Base-by-base conservation (phyloP, 345 rosid genomes). In the Zanthoxylum bungeanum region DNA sequence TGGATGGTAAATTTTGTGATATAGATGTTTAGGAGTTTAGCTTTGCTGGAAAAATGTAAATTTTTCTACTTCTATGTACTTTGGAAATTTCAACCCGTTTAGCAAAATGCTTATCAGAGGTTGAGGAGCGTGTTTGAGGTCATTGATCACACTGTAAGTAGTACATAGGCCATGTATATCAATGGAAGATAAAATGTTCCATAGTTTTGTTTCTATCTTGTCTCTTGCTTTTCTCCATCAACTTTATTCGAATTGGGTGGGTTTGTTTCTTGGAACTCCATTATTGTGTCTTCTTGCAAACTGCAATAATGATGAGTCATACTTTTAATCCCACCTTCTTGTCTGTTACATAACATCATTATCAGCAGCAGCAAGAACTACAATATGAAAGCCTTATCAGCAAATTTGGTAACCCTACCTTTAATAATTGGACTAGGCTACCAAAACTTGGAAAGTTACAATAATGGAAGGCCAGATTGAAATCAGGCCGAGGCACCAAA, bases 1-100 rank as follows among this genome's bases (percentile, higher is more conserved):
- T 91, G 84, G 98, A 90, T 51, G 93, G 93, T 76, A 90, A 86
- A 81, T 93, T 93, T 90, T 93, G 96, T 77, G 89, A 87, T 64
- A 75, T 74, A 60, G 80, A 79, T 73, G 82, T 82, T 22, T 76
- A 60, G 60, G 74, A 31, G 51, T 31, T 60, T 77, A 58, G 74
- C 52, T 60, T 64, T 80, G 60, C 31, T 34, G 60, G 14, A 44
- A 76, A n/a, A 64, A 5, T 80, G 87, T 81, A 81, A 69, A 83
- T 76, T 61, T 66, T 58, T 66, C 76, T 76, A 72, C 76, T 81
- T 75, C 68, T 33, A 65, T 70, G 72, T 36, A 44, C 70, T 67
- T 64, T 68, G 70, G 68, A 72, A 75, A 71, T 44, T 75, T 74
- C 71, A 73, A 74, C 86, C 90, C 72, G 80, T 49, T 64, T 75